Conservation (phyloP, 352 stramenopile genomes). For the Stephanocyclus meneghinianus region DNA sequence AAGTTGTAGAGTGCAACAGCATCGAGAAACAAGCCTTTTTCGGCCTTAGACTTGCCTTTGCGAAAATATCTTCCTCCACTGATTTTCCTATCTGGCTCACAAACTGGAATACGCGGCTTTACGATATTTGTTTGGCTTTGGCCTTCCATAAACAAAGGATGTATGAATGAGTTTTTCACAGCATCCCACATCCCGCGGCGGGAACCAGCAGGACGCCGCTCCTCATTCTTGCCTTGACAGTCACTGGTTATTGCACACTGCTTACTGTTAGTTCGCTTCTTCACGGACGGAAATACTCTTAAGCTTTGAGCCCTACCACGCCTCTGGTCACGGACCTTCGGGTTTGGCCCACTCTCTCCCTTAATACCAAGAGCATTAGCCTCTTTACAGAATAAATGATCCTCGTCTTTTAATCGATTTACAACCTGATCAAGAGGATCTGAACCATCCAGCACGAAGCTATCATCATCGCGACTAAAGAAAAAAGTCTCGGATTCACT, state of each 20-base stretch:
- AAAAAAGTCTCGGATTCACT: too few species aligned
- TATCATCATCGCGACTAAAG: too few species aligned
- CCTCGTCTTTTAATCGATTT: not conserved
- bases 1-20: conserved; percentile 30
- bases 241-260: not conserved
- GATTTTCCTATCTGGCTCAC: not conserved
- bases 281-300: too few species aligned
- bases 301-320: too few species aligned
- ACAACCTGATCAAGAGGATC: not conserved
- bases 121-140: not conserved
- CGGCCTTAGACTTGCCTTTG: conserved; percentile 5
- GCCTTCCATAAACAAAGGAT: not conserved
- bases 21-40: conserved; percentile 11
- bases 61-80: conserved; percentile 2
- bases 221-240: not conserved
- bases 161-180: conserved; percentile 1
- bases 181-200: not conserved
- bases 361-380: not conserved
- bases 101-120: not conserved
- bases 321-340: too few species aligned
- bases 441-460: not conserved
- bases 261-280: not conserved
- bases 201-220: not conserved
- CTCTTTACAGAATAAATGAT: not conserved
- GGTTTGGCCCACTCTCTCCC: too few species aligned